A percentile compares a stretch with the other conserved stretches of the same genome.
Evolutionary conservation across 768 basidiomycete species (phyloP).

Genomic region (Trametes gibbosa): DNA sequence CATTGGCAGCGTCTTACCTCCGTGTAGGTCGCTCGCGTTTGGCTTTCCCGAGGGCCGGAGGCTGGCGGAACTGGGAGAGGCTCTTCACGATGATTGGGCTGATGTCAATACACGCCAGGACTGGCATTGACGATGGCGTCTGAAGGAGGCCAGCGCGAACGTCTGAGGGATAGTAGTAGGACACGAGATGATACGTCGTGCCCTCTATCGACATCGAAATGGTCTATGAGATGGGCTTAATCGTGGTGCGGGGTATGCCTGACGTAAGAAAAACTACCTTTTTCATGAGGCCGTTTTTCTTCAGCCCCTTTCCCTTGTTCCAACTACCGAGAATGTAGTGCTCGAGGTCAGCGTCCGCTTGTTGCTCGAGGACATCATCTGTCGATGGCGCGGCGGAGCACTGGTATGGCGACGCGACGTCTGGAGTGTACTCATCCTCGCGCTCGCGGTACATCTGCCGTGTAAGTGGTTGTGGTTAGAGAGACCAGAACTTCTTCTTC

Average conservation of each 20-base stretch:
- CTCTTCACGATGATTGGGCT: slow-evolving; percentile 6
- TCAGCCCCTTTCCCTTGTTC: slow-evolving; percentile 21
- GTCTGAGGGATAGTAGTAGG: slow-evolving; percentile 21
- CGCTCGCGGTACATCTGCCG: slow-evolving; percentile 22
- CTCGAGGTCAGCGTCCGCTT: slow-evolving; percentile 14
- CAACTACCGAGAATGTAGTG: slow-evolving; percentile 22
- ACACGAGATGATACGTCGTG: slow-evolving; percentile 19
- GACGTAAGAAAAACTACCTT: slow-evolving; percentile 10
- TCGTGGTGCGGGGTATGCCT: background rate
- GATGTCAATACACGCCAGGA: slow-evolving; percentile 9
- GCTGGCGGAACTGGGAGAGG: slow-evolving; percentile 14
- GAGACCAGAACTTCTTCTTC: no score
- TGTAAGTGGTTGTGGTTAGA: background rate
- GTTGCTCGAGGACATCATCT: background rate
- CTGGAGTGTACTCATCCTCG: slow-evolving; percentile 10
- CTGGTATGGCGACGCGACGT: slow-evolving; percentile 10
- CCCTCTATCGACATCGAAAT: slow-evolving; percentile 18
- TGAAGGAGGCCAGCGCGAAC: slow-evolving; percentile 14
- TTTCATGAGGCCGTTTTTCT: slow-evolving; percentile 24
- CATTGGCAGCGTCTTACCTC: background rate
- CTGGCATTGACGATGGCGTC: slow-evolving; percentile 13
- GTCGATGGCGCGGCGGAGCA: slow-evolving; percentile 8
- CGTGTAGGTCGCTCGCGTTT: slow-evolving; percentile 1
- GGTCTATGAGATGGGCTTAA: slow-evolving; percentile 1
- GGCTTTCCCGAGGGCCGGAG: slow-evolving; percentile 2